These are phyloP conservation scores for Microglena sp. DNA, from an alignment of 139 green algal genomes.

Conservation along the genomic window DNA sequence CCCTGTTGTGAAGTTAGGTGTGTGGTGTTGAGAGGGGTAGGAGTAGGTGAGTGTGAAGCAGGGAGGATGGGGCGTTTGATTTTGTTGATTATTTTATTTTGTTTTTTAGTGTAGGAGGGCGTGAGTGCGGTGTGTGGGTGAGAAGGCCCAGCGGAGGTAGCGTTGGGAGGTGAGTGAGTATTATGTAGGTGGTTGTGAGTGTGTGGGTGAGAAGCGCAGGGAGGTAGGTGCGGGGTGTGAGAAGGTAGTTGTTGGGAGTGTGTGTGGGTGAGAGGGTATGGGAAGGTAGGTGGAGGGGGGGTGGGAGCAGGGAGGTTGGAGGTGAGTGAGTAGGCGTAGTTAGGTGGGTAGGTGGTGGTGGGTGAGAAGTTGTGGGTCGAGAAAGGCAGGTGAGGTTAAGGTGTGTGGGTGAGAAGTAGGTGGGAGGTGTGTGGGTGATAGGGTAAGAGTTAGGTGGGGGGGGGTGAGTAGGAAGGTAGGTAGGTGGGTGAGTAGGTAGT, in stretches of 20 bases:
- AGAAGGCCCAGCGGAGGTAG: no score
- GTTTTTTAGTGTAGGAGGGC: no score
- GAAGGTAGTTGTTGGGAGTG: neutral
- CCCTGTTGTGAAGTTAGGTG: no score
- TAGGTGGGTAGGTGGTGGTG: neutral
- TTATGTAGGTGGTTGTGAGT: no score
- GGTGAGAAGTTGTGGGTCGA: neutral
- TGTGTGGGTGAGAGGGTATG: neutral
- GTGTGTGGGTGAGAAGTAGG: neutral
- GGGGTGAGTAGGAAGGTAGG: neutral
- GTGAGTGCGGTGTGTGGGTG: no score
- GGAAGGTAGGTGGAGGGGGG: neutral
- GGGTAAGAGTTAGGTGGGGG: neutral
- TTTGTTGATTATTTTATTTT: no score
- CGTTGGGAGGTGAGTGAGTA: no score
- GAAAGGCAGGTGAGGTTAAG: neutral
- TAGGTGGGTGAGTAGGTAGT: no score
- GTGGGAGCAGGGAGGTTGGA: no score
- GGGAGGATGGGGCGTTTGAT: no score
- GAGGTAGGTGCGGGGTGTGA: neutral
- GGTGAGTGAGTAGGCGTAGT: neutral
- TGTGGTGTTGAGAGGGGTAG: no score
- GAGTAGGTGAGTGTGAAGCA: no score
- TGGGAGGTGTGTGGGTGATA: neutral
- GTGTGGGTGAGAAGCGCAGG: constrained; percentile 34